Evolutionary conservation across 2,329 filamentous ascomycete species (phyloP), one percentile per base, ranked within the genome.

Genomic region (Aspergillus clavatus): DNA sequence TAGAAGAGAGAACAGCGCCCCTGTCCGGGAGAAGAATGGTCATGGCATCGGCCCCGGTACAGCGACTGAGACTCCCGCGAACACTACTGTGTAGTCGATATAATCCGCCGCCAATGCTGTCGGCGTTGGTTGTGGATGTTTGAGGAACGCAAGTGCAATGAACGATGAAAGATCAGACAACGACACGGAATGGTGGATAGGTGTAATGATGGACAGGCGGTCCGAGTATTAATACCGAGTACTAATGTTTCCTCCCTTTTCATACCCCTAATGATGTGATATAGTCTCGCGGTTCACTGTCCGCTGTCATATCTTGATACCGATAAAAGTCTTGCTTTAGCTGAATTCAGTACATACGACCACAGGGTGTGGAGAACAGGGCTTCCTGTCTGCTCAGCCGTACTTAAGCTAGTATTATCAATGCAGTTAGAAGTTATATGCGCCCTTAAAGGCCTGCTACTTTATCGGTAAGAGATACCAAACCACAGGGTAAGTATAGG

Each of bases 11-110:
- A 55, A 54, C 31, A 31, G 40, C 23, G 24, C 40, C 5, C 33
- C 43, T 4, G 39, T 42, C 7, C 53, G 52, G 4, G 63, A 66
- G 48, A 64, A 66, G 47, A 51, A 50, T 7, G 51, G 50, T 22
- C 50, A 52, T 28, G 50, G 55, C 16, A n/a, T n/a, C n/a, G n/a
- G n/a, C n/a, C n/a, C n/a, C n/a, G n/a, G n/a, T n/a, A 54, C 54
- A 5, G 52, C 54, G 3, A 38, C 48, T 11, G 51, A 52, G 16
- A 35, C 31, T 47, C 46, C 51, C 14, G 45, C 51, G 2, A 39
- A 45, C 10, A 39, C 40, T 11, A 22, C 43, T 5, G 40, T 16
- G n/a, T 46, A 43, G 38, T 11, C 19, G 19, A 16, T 22, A 7
- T 36, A 27, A n/a, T 5, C 28, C 10, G 10, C 19, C 7, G 7